Evolutionary conservation across 2,329 filamentous ascomycete species (phyloP), one percentile per base, ranked within the genome.

Genomic region (Ceratocystis lukuohia): DNA sequence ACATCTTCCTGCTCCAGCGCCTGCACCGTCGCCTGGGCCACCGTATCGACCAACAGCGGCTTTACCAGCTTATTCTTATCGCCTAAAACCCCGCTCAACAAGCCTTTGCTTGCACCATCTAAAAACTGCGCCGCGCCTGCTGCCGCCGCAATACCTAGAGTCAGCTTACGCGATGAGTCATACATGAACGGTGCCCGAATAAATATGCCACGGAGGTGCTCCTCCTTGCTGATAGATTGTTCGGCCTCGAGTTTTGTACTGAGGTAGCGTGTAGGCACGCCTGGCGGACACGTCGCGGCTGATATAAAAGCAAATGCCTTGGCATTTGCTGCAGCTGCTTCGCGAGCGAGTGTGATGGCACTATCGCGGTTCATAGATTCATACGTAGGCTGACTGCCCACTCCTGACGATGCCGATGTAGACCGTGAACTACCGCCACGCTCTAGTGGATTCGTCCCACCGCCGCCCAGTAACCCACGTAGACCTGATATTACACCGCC

Each of bases 321-420:
- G 15, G 87, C 86, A 45, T 84, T 80, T 68, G 84, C 83, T 44
- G 77, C 77, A 30, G 82, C 81, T 1, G 91, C 86, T 74, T 93
- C 89, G 72, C 87, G 85, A 15, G 93, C 94, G 15, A 96, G 81
- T 65, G 87, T 83, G 69, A 97, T 84, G 61, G 93, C 93, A 77
- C 80, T 84, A 77, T 97, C 93, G 67, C 94, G 84, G 77, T 99
- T 99, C 91, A 99, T 96, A 68, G 91, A 81, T 78, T 97, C 94
- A 78, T 99, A 99, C 20, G 93, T 96, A 59, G 79, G 82, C 74
- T 89, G 86, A 12, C 1, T 41, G 37, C 8, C 37, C 10, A 41
- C 1, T 28, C n/a, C n/a, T 5, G 61, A 5, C 8, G 50, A 25
- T 44, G 61, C 33, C 10, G 64, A 28, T 3, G 66, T 22, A 17